A percentile compares a stretch with the other conserved stretches of the same genome.
Conservation (phyloP, 345 rosid genomes). For the Bruguiera gymnorhiza region DNA sequence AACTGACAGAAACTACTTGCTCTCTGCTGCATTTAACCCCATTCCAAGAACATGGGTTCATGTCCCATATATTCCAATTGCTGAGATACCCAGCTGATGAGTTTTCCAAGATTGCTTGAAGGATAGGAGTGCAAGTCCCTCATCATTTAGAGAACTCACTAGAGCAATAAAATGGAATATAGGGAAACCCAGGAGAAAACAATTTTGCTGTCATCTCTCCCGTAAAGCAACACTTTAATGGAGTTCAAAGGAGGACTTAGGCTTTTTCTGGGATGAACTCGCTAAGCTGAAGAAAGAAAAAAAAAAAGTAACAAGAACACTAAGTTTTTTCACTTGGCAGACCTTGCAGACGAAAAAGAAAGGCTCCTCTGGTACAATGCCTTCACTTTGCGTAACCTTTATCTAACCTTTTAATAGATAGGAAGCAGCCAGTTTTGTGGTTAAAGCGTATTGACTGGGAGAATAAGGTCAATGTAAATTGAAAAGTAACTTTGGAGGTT, state of each 20-base stretch:
- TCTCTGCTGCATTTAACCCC: slow-evolving; percentile 20
- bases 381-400: background rate
- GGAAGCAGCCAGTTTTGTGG: background rate
- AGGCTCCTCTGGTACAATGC: background rate
- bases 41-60: slow-evolving; percentile 24
- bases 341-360: background rate
- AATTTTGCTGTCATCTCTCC: slow-evolving; percentile 33
- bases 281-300: background rate
- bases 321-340: background rate
- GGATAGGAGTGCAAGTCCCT: slow-evolving; percentile 32
- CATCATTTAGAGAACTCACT: slow-evolving; percentile 41
- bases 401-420: background rate
- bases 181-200: slow-evolving; percentile 28
- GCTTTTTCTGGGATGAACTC: slow-evolving; percentile 5
- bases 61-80: slow-evolving; percentile 22
- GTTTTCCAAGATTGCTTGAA: slow-evolving; percentile 20
- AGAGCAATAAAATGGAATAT: slow-evolving; percentile 19
- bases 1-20: slow-evolving; percentile 13
- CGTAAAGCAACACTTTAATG: slow-evolving; percentile 15
- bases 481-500: background rate
- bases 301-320: too few species aligned
- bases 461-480: slow-evolving; percentile 17
- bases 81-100: background rate
- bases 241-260: background rate
- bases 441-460: slow-evolving; percentile 16